phyloP scores from a whole-genome alignment of 179 eudicot genomes.

The Pouteria campechiana region DNA sequence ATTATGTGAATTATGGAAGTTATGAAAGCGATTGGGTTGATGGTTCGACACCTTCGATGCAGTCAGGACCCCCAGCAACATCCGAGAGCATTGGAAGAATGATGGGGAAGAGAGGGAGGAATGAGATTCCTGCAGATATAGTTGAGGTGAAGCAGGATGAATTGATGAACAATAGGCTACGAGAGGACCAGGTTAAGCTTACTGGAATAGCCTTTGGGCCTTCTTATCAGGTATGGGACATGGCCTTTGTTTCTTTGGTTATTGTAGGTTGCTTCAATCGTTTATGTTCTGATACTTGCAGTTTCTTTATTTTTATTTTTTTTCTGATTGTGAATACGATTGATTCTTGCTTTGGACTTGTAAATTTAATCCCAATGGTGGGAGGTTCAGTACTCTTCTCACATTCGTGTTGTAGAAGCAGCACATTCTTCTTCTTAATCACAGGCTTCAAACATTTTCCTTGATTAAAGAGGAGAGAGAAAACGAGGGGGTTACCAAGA shows the following conservation, averaged over 20 bases:
- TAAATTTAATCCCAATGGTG: too few relatives aligned
- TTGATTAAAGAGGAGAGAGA: too few relatives aligned
- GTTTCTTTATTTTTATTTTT: too few relatives aligned
- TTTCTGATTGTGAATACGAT: too few relatives aligned
- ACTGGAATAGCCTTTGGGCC: conserved; percentile 94
- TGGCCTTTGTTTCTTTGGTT: not conserved
- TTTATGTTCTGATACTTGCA: too few relatives aligned
- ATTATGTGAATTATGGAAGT: conserved; percentile 12
- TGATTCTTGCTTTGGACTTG: too few relatives aligned
- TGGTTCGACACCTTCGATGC: conserved; percentile 9
- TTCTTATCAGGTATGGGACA: conserved; percentile 56
- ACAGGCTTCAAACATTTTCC: too few relatives aligned
- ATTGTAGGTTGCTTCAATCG: too few relatives aligned
- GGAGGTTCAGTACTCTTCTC: too few relatives aligned
- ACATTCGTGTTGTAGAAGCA: too few relatives aligned
- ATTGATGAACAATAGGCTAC: conserved; percentile 76
- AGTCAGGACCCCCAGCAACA: conserved; percentile 11
- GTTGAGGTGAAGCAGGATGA: conserved; percentile 95
- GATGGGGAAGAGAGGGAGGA: conserved; percentile 68
- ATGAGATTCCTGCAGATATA: conserved; percentile 41
- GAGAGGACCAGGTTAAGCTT: conserved; percentile 54
- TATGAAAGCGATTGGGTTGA: conserved; percentile 32
- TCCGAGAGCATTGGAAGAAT: conserved; percentile 25
- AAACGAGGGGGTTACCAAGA: too few relatives aligned
- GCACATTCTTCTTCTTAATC: too few relatives aligned